A percentile compares a stretch with the other conserved stretches of the same genome.
Conservation (phyloP, 2,329 filamentous ascomycete species). For the Septoria linicola region DNA sequence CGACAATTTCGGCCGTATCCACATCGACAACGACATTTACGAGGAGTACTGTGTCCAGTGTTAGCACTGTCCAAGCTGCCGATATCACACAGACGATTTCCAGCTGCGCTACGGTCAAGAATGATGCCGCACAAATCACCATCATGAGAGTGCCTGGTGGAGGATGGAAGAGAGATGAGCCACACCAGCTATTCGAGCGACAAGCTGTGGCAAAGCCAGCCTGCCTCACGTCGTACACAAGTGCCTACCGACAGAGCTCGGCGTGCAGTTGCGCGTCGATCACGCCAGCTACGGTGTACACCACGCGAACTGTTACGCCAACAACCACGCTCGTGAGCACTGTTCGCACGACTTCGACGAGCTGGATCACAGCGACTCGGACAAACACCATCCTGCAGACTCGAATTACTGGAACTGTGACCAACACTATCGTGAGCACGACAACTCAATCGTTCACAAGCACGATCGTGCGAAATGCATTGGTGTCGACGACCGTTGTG, state of each 20-base stretch:
- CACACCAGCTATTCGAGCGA: background rate
- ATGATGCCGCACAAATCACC: background rate
- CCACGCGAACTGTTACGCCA: background rate
- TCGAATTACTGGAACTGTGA: background rate
- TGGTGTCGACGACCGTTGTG: background rate
- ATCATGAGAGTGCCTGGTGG: conserved; percentile 2
- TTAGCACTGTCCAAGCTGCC: background rate
- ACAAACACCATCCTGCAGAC: background rate
- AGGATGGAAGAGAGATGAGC: background rate
- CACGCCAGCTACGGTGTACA: background rate
- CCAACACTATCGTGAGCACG: background rate
- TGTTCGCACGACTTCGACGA: background rate
- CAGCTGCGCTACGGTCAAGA: background rate
- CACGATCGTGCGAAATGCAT: background rate
- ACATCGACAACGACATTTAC: background rate
- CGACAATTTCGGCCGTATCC: background rate
- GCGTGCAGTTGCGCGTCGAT: conserved; percentile 9
- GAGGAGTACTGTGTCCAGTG: background rate
- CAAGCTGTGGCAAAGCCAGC: conserved; percentile 6
- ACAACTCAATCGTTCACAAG: background rate
- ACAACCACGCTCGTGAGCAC: background rate
- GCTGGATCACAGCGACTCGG: background rate
- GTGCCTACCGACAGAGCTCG: background rate
- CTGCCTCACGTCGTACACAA: background rate
- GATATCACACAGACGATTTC: conserved; percentile 1